Evolutionary conservation across 805 yeast genomes (phyloP).

Genomic region (Torulaspora microellipsoides): DNA sequence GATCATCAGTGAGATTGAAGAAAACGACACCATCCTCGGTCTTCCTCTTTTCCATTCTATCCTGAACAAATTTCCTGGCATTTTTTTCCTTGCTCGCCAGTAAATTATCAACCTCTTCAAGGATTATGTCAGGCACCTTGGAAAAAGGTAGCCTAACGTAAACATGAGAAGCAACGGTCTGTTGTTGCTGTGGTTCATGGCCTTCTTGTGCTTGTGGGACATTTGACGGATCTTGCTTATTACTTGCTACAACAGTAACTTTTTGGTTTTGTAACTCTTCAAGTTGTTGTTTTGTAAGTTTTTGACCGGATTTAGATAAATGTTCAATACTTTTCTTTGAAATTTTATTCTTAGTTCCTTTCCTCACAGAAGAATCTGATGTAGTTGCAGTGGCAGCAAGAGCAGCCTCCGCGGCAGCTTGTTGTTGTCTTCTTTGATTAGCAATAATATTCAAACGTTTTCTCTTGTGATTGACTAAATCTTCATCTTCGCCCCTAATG

Average conservation of each 20-base stretch:
- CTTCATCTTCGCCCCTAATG: constrained; percentile 80
- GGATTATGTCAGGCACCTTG: constrained; percentile 87
- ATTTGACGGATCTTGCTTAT: constrained; percentile 4
- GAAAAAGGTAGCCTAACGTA: constrained; percentile 86
- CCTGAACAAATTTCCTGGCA: constrained; percentile 78
- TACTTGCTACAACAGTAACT: constrained; percentile 2
- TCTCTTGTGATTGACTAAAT: constrained; percentile 71
- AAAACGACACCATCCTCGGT: constrained; percentile 65
- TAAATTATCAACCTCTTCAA: constrained; percentile 75
- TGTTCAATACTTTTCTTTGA: constrained; percentile 23
- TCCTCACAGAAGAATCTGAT: constrained; percentile 22
- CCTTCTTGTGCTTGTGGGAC: constrained; percentile 5
- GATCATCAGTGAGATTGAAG: constrained; percentile 83
- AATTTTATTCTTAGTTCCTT: constrained; percentile 14
- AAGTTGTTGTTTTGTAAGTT: constrained; percentile 23
- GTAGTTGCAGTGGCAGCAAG: constrained; percentile 22
- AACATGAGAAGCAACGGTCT: constrained; percentile 47
- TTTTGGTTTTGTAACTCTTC: constrained; percentile 20
- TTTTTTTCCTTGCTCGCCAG: constrained; percentile 70
- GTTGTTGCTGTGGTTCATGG: constrained; percentile 18
- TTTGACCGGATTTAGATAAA: constrained; percentile 19
- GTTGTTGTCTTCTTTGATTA: constrained; percentile 19
- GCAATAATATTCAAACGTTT: constrained; percentile 37
- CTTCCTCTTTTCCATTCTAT: constrained; percentile 68
- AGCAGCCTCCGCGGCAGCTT: constrained; percentile 13